Percentiles rank a stretch among this genome's conserved stretches.
phyloP scores from a whole-genome alignment of 169 alveolate species.

The Babesia ovata region DNA sequence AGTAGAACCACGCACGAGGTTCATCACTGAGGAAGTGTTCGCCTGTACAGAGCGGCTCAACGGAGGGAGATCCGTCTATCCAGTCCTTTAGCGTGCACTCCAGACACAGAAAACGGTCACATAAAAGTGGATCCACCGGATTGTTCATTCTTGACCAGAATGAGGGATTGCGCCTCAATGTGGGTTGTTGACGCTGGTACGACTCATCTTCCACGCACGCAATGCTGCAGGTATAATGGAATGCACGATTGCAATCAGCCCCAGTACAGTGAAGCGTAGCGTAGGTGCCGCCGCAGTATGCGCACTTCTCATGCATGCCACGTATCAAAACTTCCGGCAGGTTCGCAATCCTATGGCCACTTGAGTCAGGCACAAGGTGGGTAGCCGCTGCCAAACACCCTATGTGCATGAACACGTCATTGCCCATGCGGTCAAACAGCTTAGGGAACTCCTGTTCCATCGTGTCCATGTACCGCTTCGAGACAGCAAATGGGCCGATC shows the following conservation, averaged over 20 bases:
- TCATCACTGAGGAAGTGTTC: constrained; percentile 16
- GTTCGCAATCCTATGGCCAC: constrained; percentile 8
- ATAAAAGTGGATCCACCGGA: constrained; percentile 33
- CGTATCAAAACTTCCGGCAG: constrained; percentile 39
- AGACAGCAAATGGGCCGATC: constrained; percentile 37
- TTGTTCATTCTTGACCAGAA: constrained; percentile 9
- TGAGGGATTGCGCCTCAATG: background rate
- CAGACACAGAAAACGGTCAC: constrained; percentile 31
- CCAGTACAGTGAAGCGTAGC: constrained; percentile 48
- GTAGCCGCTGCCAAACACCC: constrained; percentile 40
- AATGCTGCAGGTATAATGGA: constrained; percentile 56
- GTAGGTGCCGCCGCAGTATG: constrained; percentile 36
- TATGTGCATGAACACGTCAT: constrained; percentile 25
- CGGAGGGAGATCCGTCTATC: background rate
- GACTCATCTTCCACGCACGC: constrained; percentile 15
- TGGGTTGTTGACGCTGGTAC: constrained; percentile 31
- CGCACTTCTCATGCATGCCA: constrained; percentile 32
- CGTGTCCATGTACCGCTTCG: background rate
- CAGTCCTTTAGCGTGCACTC: constrained; percentile 47
- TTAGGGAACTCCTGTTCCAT: constrained; percentile 30
- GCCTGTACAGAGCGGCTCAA: constrained; percentile 24
- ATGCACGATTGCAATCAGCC: constrained; percentile 16
- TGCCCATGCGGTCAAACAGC: constrained; percentile 32
- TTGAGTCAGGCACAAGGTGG: constrained; percentile 12
- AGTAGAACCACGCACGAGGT: constrained; percentile 36